Conservation (phyloP, 2,329 filamentous ascomycete genomes). For the Metarhizium humberi region DNA sequence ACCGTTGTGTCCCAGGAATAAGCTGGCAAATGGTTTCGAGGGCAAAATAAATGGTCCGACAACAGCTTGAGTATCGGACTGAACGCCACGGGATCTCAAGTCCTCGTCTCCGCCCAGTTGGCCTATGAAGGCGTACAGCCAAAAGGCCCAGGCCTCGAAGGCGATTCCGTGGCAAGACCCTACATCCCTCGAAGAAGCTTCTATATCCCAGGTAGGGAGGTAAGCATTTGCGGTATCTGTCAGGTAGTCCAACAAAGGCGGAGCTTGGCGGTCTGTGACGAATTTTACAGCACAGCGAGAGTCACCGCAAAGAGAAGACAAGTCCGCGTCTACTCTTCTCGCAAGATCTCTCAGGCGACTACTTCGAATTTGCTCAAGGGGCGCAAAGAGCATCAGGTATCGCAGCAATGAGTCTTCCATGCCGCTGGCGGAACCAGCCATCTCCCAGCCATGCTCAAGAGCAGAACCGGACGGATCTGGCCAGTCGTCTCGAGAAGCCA, state of each 20-base stretch:
- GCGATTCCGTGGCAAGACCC: conserved; percentile 23
- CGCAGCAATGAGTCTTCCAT: conserved; percentile 23
- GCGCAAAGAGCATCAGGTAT: conserved; percentile 26
- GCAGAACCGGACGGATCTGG: conserved; percentile 13
- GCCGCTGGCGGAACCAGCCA: conserved; percentile 14
- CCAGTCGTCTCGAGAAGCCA: conserved; percentile 28
- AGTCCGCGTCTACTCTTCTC: conserved; percentile 24
- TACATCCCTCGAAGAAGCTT: conserved; percentile 18
- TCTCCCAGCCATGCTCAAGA: conserved; percentile 23
- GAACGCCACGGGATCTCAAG: conserved; percentile 14
- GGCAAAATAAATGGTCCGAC: conserved; percentile 28
- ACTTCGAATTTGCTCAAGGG: conserved; percentile 14
- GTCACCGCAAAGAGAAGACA: conserved; percentile 23
- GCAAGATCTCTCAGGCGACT: conserved; percentile 18
- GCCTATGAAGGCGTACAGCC: conserved; percentile 30
- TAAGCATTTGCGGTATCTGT: conserved; percentile 22
- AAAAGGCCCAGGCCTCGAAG: conserved; percentile 32
- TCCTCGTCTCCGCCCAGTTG: conserved; percentile 27
- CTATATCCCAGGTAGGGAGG: conserved; percentile 19
- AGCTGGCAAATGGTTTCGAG: conserved; percentile 26
- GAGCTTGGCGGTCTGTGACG: conserved; percentile 19
- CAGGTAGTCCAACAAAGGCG: conserved; percentile 24
- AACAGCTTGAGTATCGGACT: conserved; percentile 18
- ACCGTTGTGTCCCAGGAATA: conserved; percentile 28
- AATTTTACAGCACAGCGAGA: conserved; percentile 23